Evolutionary conservation across 2,329 filamentous ascomycete species (phyloP).

Genomic region (Metarhizium guizhouense): DNA sequence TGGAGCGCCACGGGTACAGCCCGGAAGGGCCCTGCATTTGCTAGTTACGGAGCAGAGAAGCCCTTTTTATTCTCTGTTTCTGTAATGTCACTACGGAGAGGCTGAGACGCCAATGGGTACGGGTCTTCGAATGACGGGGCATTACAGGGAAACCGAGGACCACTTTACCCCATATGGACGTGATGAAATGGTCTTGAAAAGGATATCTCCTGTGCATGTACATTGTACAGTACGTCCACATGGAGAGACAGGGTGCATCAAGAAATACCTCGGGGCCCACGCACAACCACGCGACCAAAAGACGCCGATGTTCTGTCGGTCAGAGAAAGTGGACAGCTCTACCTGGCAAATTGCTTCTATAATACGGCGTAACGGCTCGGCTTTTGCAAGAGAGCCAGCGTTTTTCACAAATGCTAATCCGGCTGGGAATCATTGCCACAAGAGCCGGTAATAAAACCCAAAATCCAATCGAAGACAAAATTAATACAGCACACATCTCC

Average conservation of each 20-base stretch:
- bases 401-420: not conserved
- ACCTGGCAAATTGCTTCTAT: not conserved
- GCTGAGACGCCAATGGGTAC: not conserved
- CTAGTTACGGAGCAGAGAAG: no score
- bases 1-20: no score
- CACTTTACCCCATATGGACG: not conserved
- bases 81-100: no score
- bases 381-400: not conserved
- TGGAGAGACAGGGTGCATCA: not conserved
- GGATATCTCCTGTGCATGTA: not conserved
- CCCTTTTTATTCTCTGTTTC: no score
- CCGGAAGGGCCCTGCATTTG: no score
- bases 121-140: not conserved
- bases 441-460: not conserved
- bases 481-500: not conserved
- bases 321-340: not conserved
- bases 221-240: not conserved
- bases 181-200: not conserved
- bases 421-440: not conserved
- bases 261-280: not conserved
- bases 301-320: not conserved
- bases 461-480: not conserved
- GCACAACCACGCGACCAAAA: not conserved
- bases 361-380: not conserved
- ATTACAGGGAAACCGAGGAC: not conserved